These are phyloP conservation scores for Boletus rufocinnamomeus DNA, from an alignment of 768 basidiomycete genomes.

Conservation along the genomic window DNA sequence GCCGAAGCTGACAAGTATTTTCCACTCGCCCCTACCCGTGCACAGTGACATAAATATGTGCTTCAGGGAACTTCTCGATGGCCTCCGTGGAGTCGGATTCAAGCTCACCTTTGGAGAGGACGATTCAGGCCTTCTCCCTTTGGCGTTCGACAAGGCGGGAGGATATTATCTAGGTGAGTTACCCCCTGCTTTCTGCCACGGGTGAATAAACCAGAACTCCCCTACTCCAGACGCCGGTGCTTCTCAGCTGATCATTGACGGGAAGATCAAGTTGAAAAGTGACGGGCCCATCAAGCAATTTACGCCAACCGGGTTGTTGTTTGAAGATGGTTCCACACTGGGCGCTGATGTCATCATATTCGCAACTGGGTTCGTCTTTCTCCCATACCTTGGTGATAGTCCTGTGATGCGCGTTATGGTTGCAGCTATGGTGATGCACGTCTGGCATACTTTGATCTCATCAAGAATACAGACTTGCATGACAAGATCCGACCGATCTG, in stretches of 20 bases:
- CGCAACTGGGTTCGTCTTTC: conserved; percentile 30
- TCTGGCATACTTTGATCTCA: conserved; percentile 16
- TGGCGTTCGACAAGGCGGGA: conserved; percentile 51
- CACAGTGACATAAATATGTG: background rate
- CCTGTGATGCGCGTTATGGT: background rate
- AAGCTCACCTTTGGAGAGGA: conserved; percentile 51
- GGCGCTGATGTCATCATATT: conserved; percentile 46
- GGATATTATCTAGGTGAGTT: conserved; percentile 67
- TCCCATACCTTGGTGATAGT: background rate
- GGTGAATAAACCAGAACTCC: background rate
- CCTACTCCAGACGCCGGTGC: conserved; percentile 39
- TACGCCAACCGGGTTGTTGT: conserved; percentile 29
- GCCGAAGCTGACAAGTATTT: conserved; percentile 56
- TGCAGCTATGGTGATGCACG: conserved; percentile 27
- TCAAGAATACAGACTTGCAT: conserved; percentile 24
- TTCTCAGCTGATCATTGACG: conserved; percentile 44
- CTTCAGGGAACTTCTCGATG: conserved; percentile 53
- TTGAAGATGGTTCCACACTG: conserved; percentile 38
- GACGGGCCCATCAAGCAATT: conserved; percentile 35
- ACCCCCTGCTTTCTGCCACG: background rate
- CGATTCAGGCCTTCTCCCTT: conserved; percentile 50
- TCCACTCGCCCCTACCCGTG: background rate
- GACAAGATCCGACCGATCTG: conserved; percentile 29
- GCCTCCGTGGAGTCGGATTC: conserved; percentile 59
- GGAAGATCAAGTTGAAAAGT: conserved; percentile 47